Base-by-base conservation (phyloP, 352 stramenopile genomes). In the Phytophthora nicotianae region DNA sequence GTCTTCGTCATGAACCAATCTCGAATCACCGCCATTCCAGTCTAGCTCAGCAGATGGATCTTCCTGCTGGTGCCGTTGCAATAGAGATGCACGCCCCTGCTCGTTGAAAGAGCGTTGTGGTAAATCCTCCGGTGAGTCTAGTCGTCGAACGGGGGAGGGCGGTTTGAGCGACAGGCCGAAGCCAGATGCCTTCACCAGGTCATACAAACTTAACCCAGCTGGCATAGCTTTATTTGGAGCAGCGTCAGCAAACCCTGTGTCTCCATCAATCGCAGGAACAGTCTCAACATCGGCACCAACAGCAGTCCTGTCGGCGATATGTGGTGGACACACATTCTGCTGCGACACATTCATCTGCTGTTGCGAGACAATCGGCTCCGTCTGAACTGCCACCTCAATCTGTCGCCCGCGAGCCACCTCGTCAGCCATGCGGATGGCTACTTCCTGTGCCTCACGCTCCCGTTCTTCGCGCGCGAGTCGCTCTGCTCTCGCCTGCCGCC, bases 151-250 rank as follows among this genome's bases (percentile, higher is more conserved):
- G 6, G 50, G 46, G 23, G 53, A 67, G 9, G n/a, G 43, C 26
- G 8, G 16, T 42, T 59, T 63, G 10, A 17, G 21, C 17, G 33
- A 41, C 57, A 66, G 9, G 24, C 43, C 57, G 41, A 70, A 54
- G 4, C 47, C 65, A 38, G 62, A 62, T 20, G 60, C 52, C 61
- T 81, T 83, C 29, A 71, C 66, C 43, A 80, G 58, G 60, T 83
- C 72, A 42, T 72, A 74, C 27, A 86, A 63, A 27, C 69, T 83
- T 42, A 86, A 48, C 3, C 71, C 62, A 47, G 58, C 62, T 33
- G 72, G 63, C 33, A 56, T 70, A 3, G 8, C 14, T 52, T 65
- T 61, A 19, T 38, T 52, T 27, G 50, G 33, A 17, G 23, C 35
- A 3, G 32, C 37, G 13, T 58, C 47, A 24, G 40, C 26, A 35